A percentile compares a stretch with the other conserved stretches of the same genome.
Conservation (phyloP, 1,284 basidiomycete genomes). For the Vanrija humicola region DNA sequence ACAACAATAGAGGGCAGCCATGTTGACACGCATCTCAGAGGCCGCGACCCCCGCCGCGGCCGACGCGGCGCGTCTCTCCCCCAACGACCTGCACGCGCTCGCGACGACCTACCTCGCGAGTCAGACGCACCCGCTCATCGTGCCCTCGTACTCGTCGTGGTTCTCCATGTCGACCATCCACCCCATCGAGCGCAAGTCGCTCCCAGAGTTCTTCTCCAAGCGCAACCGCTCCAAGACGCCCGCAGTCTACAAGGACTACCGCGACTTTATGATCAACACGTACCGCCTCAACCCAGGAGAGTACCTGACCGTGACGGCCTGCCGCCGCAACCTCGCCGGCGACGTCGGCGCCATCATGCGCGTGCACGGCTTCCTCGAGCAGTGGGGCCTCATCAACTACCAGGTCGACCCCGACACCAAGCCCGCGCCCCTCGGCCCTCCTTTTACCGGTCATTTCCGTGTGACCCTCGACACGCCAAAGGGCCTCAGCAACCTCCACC, state of each 20-base stretch:
- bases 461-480: conserved; percentile 95
- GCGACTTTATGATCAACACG: conserved; percentile 99
- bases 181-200: conserved; percentile 81
- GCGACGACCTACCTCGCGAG: conserved; percentile 74
- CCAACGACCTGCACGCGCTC: conserved; percentile 45
- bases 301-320: conserved; percentile 97
- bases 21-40: conserved; percentile 8
- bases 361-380: conserved; percentile 96
- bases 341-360: conserved; percentile 99
- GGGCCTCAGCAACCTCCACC: conserved; percentile 85
- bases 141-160: conserved; percentile 97
- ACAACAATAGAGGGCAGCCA: too few relatives aligned
- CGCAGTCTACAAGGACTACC: conserved; percentile 96
- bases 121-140: conserved; percentile 94
- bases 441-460: conserved; percentile 98
- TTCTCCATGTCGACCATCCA: conserved; percentile 94
- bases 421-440: conserved; percentile 88
- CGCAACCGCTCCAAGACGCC: conserved; percentile 94
- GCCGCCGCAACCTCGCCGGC: conserved; percentile 89
- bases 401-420: conserved; percentile 96
- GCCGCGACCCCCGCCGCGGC: conserved; percentile 21
- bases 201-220: conserved; percentile 98
- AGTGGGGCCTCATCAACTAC: conserved; percentile 99
- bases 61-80: conserved; percentile 31
- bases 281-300: conserved; percentile 91